These are phyloP conservation scores for Paramecium sonneborni DNA, from an alignment of 73 alveolate genomes.

Conservation along the genomic window DNA sequence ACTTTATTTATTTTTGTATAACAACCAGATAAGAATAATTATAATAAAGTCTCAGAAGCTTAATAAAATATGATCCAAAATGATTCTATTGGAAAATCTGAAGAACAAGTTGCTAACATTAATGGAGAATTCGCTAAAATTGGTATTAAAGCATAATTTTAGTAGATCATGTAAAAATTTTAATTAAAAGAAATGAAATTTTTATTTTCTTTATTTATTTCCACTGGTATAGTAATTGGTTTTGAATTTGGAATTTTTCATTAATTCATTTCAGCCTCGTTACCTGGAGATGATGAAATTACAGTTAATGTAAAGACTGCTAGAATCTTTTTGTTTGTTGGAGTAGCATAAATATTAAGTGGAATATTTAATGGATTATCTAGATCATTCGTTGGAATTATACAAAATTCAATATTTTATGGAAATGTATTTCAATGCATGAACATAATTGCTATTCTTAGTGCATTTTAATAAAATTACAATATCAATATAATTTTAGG, in stretches of 20 bases:
- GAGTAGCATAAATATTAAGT: neutral
- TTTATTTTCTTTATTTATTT: neutral
- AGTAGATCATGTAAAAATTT: neutral
- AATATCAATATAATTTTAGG: neutral
- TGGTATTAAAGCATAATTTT: neutral
- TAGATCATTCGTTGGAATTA: neutral
- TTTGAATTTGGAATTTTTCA: conserved; percentile 33
- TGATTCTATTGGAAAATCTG: neutral
- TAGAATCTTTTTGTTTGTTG: neutral
- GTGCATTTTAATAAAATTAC: neutral
- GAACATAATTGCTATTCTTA: neutral
- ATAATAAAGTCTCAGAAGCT: neutral
- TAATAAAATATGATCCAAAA: neutral
- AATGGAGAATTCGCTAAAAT: neutral
- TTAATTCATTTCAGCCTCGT: neutral
- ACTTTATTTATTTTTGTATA: neutral
- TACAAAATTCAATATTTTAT: neutral
- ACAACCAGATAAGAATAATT: neutral
- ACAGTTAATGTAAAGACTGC: neutral
- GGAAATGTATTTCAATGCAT: neutral
- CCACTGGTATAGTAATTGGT: neutral
- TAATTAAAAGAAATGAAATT: neutral
- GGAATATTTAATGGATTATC: neutral
- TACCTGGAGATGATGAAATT: neutral
- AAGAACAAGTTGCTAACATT: neutral